These are phyloP conservation scores for Podospora fimiseda DNA, from an alignment of 495 filamentous ascomycete genomes.

Conservation along the genomic window DNA sequence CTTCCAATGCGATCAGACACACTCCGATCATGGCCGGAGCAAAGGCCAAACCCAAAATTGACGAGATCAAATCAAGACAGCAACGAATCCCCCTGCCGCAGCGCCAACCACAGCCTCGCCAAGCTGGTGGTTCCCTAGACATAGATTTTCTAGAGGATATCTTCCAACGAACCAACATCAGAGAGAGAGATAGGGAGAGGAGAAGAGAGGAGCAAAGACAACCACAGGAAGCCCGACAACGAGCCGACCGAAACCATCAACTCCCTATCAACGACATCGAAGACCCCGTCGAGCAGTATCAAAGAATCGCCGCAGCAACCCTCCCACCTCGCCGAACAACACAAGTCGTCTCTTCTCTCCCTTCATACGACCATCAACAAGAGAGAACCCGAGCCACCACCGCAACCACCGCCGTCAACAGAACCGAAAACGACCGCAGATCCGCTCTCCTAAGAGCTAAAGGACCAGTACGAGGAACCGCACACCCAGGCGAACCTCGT, in stretches of 20 bases:
- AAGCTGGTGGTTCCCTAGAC: no score
- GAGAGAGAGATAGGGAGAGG: no score
- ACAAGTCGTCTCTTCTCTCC: neutral
- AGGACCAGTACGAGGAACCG: neutral
- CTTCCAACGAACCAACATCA: no score
- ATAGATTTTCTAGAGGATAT: no score
- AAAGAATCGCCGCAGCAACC: neutral
- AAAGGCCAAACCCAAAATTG: neutral
- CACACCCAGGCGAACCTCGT: neutral
- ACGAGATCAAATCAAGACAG: neutral
- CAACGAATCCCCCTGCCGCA: neutral
- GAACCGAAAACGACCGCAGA: no score
- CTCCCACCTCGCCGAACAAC: neutral
- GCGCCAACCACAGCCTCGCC: no score
- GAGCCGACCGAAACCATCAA: neutral
- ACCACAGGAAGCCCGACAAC: no score
- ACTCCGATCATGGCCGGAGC: neutral
- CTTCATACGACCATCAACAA: neutral
- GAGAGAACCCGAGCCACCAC: neutral
- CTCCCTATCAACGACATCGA: neutral
- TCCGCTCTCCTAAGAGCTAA: no score
- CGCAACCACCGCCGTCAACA: no score
- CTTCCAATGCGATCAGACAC: slow-evolving; percentile 3
- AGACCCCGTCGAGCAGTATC: neutral
- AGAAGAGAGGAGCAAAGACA: no score